Evolutionary conservation across 495 filamentous ascomycete genomes (phyloP), one percentile per base, ranked within the genome.

Genomic region (Podospora bellae-mahoneyi): DNA sequence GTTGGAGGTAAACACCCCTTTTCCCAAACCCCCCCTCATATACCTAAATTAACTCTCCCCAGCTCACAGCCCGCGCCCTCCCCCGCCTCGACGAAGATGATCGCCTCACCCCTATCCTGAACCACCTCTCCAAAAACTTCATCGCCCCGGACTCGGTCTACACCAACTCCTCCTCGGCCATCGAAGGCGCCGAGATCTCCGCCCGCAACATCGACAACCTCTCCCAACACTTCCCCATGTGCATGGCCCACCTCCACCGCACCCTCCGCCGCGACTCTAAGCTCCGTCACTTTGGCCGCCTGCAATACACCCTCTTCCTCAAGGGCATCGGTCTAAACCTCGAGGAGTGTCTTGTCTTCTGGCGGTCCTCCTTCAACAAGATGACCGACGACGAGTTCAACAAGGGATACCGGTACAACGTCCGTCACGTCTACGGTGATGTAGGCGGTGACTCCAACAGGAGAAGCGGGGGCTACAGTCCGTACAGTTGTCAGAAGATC

Each of bases 1-100:
- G 15, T 82, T 99, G 20, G 93, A 96, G 39, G 39, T 93, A 79
- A 71, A 80, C 77, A 56, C 64, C 54, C 20, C 7, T 23, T 23
- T 23, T 23, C 19, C 26, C 57, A 48, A 48, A 32, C 39, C 39
- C 39, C 39, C 15, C 39, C 15, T 48, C 13, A 16, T 16, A 48
- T 18, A n/a, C 20, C 26, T 60, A 16, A 60, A 20, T 66, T 94
- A 48, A 48, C 39, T 3, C 39, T 3, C 39, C 39, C 39, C 39
- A 48, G 89, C 83, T 94, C 32, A 97, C 96, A 5, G 89, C 92
- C 30, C 90, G 94, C 57, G 93, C 93, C 4, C 85, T 98, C 6
- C 96, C 96, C 0, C 89, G 93, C 1, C 85, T 99, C 19, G 96
- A 99, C 74, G 96, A 99, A 81, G 95, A 99, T 75, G 93, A 97